Percentiles rank a stretch among this genome's conserved stretches.
These are phyloP conservation scores for Lipomyces spencermartinsiae DNA, from an alignment of 805 yeast genomes.

Conservation along the genomic window DNA sequence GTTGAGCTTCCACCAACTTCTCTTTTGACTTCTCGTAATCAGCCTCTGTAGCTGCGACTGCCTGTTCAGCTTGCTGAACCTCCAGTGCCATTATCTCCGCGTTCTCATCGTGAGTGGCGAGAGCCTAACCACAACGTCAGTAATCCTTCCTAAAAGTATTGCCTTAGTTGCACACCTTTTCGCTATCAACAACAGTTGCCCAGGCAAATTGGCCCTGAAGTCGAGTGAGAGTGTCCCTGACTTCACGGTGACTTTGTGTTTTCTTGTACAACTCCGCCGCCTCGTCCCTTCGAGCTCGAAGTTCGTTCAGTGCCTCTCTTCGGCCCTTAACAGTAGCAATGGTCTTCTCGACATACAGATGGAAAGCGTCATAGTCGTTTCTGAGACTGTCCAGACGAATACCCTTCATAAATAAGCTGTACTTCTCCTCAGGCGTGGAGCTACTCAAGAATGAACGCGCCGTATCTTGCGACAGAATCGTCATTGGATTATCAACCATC, in stretches of 20 bases:
- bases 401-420: slow-evolving; percentile 78
- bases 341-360: slow-evolving; percentile 51
- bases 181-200: slow-evolving; percentile 30
- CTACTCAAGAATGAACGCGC: slow-evolving; percentile 88
- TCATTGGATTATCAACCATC: slow-evolving; percentile 87
- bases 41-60: not conserved
- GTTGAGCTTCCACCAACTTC: not conserved
- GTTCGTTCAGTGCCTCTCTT: slow-evolving; percentile 50
- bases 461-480: slow-evolving; percentile 89
- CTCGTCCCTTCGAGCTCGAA: slow-evolving; percentile 49
- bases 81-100: slow-evolving; percentile 35
- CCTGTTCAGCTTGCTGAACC: slow-evolving; percentile 28
- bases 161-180: not conserved
- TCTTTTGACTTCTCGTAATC: not conserved
- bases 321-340: slow-evolving; percentile 28
- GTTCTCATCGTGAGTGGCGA: slow-evolving; percentile 5
- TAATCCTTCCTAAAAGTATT: not conserved
- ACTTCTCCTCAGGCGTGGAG: slow-evolving; percentile 74
- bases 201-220: slow-evolving; percentile 32
- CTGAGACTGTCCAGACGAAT: slow-evolving; percentile 69
- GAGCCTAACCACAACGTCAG: not conserved
- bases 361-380: slow-evolving; percentile 50
- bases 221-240: slow-evolving; percentile 18
- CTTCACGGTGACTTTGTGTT: slow-evolving; percentile 28
- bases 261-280: slow-evolving; percentile 40